phyloP scores from a whole-genome alignment of 768 basidiomycete species.

The Suillus variegatus region DNA sequence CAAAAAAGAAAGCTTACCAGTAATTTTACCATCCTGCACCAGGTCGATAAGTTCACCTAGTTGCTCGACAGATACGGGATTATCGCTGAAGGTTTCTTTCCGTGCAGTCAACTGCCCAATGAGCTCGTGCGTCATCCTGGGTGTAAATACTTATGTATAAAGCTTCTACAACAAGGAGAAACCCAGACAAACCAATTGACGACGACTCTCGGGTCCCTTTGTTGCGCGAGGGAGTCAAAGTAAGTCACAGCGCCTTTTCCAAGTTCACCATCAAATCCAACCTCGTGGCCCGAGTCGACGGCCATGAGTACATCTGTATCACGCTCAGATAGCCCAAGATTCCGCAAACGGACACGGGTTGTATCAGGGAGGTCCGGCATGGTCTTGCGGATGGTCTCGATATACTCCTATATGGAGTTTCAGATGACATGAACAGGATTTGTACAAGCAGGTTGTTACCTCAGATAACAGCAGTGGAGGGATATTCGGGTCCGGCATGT shows the following conservation, averaged over 20 bases:
- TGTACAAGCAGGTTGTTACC: constrained; percentile 34
- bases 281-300: constrained; percentile 65
- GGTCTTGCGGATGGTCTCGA: constrained; percentile 47
- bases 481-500: constrained; percentile 97
- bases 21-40: constrained; percentile 64
- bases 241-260: constrained; percentile 64
- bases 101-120: constrained; percentile 73
- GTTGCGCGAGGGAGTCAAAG: constrained; percentile 68
- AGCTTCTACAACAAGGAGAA: not conserved
- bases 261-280: constrained; percentile 60
- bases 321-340: constrained; percentile 53
- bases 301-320: constrained; percentile 78
- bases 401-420: constrained; percentile 51
- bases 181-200: constrained; percentile 74
- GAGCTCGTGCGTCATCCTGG: constrained; percentile 87
- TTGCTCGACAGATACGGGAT: constrained; percentile 59
- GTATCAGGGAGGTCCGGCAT: constrained; percentile 81
- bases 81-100: constrained; percentile 55
- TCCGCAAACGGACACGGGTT: constrained; percentile 57
- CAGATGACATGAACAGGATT: constrained; percentile 3
- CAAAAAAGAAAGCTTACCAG: constrained; percentile 45
- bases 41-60: constrained; percentile 80
- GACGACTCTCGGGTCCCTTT: constrained; percentile 66
- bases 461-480: constrained; percentile 66
- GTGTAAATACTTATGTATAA: not conserved